Conservation (phyloP, 352 stramenopile genomes). For the Globisporangium iwayamae region DNA sequence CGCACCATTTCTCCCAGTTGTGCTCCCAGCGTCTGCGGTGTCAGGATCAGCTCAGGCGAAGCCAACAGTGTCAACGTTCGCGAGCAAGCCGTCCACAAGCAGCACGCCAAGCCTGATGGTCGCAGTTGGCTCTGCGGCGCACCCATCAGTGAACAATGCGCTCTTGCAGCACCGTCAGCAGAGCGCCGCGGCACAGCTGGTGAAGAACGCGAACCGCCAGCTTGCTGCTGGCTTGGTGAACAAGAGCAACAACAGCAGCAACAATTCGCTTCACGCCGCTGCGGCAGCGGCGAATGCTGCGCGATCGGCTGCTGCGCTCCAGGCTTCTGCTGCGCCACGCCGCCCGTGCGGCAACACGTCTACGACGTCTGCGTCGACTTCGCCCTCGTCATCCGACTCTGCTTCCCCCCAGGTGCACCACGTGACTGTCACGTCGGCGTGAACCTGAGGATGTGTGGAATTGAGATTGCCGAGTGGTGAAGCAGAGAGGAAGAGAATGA, state of each 20-base stretch:
- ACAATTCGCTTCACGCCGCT: background rate
- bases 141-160: slow-evolving; percentile 1
- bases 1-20: slow-evolving; percentile 21
- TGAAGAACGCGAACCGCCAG: slow-evolving; percentile 10
- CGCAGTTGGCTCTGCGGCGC: slow-evolving; percentile 5
- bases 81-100: background rate
- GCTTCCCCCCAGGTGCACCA: slow-evolving; percentile 56
- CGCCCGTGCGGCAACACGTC: slow-evolving; percentile 50
- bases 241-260: background rate
- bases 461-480: background rate
- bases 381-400: slow-evolving; percentile 42
- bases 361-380: slow-evolving; percentile 35
- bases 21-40: slow-evolving; percentile 23
- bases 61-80: slow-evolving; percentile 4
- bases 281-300: slow-evolving; percentile 4
- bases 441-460: slow-evolving; percentile 9
- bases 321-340: slow-evolving; percentile 20
- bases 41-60: slow-evolving; percentile 3
- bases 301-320: slow-evolving; percentile 28
- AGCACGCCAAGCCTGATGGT: slow-evolving; percentile 12
- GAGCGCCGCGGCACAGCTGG: slow-evolving; percentile 10
- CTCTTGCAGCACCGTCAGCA: slow-evolving; percentile 17
- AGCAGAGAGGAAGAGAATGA: background rate
- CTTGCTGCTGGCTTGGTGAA: slow-evolving; percentile 9
- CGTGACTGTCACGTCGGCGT: slow-evolving; percentile 67